Base-by-base conservation (phyloP, 2,329 filamentous ascomycete species). In the Exophiala aquamarina region DNA sequence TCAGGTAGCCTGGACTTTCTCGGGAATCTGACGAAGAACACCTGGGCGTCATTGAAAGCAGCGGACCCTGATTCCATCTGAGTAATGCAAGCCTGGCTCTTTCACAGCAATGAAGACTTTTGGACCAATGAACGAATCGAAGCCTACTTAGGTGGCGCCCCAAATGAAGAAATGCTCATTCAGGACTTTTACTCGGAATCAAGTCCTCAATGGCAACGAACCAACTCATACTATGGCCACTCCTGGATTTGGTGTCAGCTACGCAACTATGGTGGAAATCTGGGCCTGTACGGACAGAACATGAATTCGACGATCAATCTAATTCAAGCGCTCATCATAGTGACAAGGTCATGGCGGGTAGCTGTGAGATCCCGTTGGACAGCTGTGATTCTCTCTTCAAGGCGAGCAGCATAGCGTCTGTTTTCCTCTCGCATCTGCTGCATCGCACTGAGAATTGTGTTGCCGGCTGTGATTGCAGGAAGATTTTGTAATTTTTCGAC, bases 181-280 rank as follows among this genome's bases (percentile, higher is more conserved):
- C 62, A 78, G 3, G 76, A 79, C 49, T 64, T 78, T 2, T 76
- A 70, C 51, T 74, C 74, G 0, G 75, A 79, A 48, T 68, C 66
- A 5, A 57, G 66, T 7, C 76, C 76, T 0, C 70, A 77, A 47
- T 79, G 76, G 75, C 70, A 71, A 52, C 64, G 72, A 7, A 76
- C 74, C 0, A 66, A 72, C 13, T 72, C 69, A 0, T 79, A 76
- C 56, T 72, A 70, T 49, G 74, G 75, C n/a, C 77, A 77, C 52
- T 70, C 73, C 0, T 79, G 75, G 75, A 70, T 78, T 26, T 78
- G 76, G 76, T 77, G 74, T 53, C 64, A 77, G 53, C 59, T 79
- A 6, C 76, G 78, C 52, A 66, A 70, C 48, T 78, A 73, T 48
- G 75, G 75, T 4, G 72, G 70, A 13, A 76, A 72, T 53, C 67